Evolutionary conservation across 2,329 filamentous ascomycete genomes (phyloP).

Genomic region (Aphanocladium album): DNA sequence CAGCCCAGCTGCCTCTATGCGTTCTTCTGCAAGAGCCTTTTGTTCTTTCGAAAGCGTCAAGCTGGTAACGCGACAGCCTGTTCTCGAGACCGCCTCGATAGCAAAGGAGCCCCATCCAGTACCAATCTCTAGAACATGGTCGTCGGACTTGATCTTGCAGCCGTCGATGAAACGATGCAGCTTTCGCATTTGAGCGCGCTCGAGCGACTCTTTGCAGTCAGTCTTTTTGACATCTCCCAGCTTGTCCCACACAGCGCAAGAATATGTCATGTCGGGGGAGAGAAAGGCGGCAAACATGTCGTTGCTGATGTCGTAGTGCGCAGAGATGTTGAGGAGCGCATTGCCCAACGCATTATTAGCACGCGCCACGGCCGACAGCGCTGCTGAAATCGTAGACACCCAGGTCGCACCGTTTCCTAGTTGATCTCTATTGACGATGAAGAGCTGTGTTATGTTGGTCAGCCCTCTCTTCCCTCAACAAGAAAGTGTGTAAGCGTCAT

Average conservation of each 20-base stretch:
- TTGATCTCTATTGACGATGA: conserved; percentile 62
- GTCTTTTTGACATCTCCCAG: conserved; percentile 23
- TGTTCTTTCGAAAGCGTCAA: conserved; percentile 66
- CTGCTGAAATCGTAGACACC: conserved; percentile 53
- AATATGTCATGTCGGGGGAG: conserved; percentile 73
- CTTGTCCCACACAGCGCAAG: conserved; percentile 59
- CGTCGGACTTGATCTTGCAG: conserved; percentile 55
- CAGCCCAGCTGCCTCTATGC: conserved; percentile 57
- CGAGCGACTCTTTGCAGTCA: conserved; percentile 50
- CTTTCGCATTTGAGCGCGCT: conserved; percentile 64
- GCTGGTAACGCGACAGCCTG: conserved; percentile 63
- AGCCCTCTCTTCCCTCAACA: not conserved
- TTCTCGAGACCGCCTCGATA: conserved; percentile 60
- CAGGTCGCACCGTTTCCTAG: conserved; percentile 61
- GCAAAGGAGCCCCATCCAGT: conserved; percentile 73
- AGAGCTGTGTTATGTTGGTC: conserved; percentile 43
- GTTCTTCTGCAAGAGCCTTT: conserved; percentile 60
- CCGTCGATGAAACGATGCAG: conserved; percentile 61
- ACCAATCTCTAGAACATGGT: conserved; percentile 71
- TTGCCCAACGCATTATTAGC: conserved; percentile 54
- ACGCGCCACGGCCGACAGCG: conserved; percentile 53
- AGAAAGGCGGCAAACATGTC: conserved; percentile 71
- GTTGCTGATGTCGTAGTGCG: conserved; percentile 73
- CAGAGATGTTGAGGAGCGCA: conserved; percentile 60
- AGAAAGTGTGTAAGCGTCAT: not conserved